These are phyloP conservation scores for Lomentospora prolificans DNA, from an alignment of 2,329 filamentous ascomycete species.

Conservation along the genomic window DNA sequence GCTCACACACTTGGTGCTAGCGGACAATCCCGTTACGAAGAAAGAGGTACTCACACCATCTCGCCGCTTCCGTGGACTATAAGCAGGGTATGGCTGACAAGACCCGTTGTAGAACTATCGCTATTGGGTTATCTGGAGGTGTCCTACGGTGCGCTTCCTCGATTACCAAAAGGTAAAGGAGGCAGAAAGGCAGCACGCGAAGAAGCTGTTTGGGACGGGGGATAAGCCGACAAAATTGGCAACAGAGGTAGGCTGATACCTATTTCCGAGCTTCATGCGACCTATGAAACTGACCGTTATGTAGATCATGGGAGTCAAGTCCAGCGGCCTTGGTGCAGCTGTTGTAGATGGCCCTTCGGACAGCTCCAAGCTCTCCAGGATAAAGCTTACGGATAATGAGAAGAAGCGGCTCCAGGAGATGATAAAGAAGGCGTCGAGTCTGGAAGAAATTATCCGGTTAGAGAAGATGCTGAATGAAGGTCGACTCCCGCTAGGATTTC, in stretches of 20 bases:
- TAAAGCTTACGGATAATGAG: constrained; percentile 82
- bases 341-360: constrained; percentile 16
- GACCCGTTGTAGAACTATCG: constrained; percentile 63
- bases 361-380: constrained; percentile 58
- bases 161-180: constrained; percentile 90
- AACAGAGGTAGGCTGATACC: constrained; percentile 41
- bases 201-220: constrained; percentile 71
- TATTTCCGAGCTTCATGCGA: not conserved
- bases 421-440: constrained; percentile 78
- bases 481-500: constrained; percentile 62
- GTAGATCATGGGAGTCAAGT: constrained; percentile 76
- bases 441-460: constrained; percentile 80
- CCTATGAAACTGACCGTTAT: constrained; percentile 8
- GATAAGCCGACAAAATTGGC: constrained; percentile 74
- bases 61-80: not conserved
- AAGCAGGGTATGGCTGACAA: not conserved
- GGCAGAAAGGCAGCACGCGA: constrained; percentile 65
- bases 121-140: constrained; percentile 81
- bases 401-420: constrained; percentile 74
- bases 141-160: constrained; percentile 76
- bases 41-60: constrained; percentile 60
- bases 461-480: constrained; percentile 92
- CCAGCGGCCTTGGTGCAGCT: constrained; percentile 44
- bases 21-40: constrained; percentile 82
- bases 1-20: constrained; percentile 69